Base-by-base conservation (phyloP, 192 early-diverging fungal species). In the Coemansia sp. region DNA sequence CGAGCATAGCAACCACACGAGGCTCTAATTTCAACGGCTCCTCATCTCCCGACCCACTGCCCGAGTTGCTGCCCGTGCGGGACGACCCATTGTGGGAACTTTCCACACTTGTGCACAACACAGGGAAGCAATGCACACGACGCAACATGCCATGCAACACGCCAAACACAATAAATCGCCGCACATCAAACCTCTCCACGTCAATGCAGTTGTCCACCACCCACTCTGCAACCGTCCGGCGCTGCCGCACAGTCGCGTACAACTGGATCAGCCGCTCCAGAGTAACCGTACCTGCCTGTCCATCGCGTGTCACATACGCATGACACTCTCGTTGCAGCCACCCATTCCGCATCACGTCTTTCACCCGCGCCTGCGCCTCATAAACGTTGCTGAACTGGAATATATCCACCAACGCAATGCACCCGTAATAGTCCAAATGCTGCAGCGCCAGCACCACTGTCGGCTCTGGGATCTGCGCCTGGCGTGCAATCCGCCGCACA, bases 381-480 rank as follows among this genome's bases (percentile, higher is more conserved):
- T 99, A 99, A 0, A 96, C 75, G 66, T 99, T 99, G 62, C 88
- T 85, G 69, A 95, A 99, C 86, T 97, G 92, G 74, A 98, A 98
- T 19, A 99, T 88, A 62, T 98, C 95, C 4, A 92, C 87, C 75
- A 98, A 67, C 32, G 86, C 87, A 24, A 97, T 89, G 63, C 93
- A 96, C 6, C 94, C 94, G 72, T 93, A 98, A 74, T 91, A 96
- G 80, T 96, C 69, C 29, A 99, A 66, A 68, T 99, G 97, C 59
- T 93, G 87, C 45, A 99, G 88, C 39, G 92, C 90, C 58, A 89
- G 70, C 24, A 92, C 64, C 2, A 93, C 92, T 38, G 92, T 87
- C 3, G 79, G 85, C 24, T 85, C 73, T 60, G 90, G 86, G 0
- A 95, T 91, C 82, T 93, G 89, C 3, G 92, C 80, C 57, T 88